A percentile compares a stretch with the other conserved stretches of the same genome.
These are phyloP conservation scores for Candida hungchunana DNA, from an alignment of 805 yeast genomes.

Conservation along the genomic window DNA sequence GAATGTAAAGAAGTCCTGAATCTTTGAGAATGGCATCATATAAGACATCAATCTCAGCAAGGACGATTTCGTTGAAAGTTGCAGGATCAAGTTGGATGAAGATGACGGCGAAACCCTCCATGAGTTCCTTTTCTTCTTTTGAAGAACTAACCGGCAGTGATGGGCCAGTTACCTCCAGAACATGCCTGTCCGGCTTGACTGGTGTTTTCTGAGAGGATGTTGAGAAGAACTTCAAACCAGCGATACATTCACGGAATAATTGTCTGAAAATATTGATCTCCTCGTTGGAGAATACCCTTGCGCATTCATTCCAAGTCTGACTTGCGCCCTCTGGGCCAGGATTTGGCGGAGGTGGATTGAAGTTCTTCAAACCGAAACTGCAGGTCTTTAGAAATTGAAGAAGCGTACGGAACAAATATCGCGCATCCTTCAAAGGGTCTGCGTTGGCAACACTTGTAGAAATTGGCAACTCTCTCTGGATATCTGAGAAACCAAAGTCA, in stretches of 20 bases:
- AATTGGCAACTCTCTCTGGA: slow-evolving; percentile 54
- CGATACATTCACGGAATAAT: slow-evolving; percentile 78
- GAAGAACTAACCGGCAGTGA: slow-evolving; percentile 81
- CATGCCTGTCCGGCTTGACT: slow-evolving; percentile 22
- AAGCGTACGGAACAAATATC: slow-evolving; percentile 80
- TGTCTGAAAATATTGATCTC: slow-evolving; percentile 74
- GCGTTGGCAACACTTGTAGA: slow-evolving; percentile 40
- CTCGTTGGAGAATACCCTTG: slow-evolving; percentile 78
- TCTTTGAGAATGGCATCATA: slow-evolving; percentile 77
- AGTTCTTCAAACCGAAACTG: slow-evolving; percentile 80
- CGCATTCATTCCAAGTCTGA: slow-evolving; percentile 77
- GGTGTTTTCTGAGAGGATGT: slow-evolving; percentile 27
- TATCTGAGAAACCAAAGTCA: slow-evolving; percentile 39
- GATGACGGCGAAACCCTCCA: slow-evolving; percentile 93
- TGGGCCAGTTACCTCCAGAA: slow-evolving; percentile 57
- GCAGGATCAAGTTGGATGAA: slow-evolving; percentile 94
- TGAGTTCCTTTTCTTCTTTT: slow-evolving; percentile 89
- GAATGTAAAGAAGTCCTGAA: slow-evolving; percentile 82
- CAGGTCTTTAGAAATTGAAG: slow-evolving; percentile 88
- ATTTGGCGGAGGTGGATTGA: slow-evolving; percentile 76
- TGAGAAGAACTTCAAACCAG: slow-evolving; percentile 76
- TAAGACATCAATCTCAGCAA: slow-evolving; percentile 70
- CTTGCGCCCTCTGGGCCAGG: slow-evolving; percentile 41
- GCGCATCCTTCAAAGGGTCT: slow-evolving; percentile 82
- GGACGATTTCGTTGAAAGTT: slow-evolving; percentile 88